Base-by-base conservation (phyloP, 2,329 filamentous ascomycete genomes). In the Fusarium sp. region DNA sequence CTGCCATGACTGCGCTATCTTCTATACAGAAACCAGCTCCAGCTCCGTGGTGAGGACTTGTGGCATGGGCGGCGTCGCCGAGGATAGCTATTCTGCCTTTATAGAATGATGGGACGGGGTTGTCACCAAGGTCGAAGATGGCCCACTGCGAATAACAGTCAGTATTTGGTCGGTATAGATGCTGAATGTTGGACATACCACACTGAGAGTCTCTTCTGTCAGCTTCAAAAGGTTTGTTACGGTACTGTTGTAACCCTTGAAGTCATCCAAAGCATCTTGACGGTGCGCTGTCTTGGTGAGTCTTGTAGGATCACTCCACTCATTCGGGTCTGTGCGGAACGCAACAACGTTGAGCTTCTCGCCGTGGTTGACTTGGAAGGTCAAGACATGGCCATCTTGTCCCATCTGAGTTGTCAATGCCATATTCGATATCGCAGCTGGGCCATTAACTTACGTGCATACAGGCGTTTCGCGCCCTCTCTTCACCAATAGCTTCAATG, bases 11-110 rank as follows among this genome's bases (percentile, higher is more conserved):
- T 4, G 72, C 72, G 44, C 72, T 74, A 64, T 90, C 87, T 70
- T 89, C 87, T 63, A 91, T 86, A 4, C 86, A 87, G 73, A 90
- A 84, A 4, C 87, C 88, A 0, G 87, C 86, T 5, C 89, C 89
- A 3, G 89, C 85, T 0, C 89, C 89, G 45, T 89, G 86, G 42
- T 89, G 86, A 0, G 90, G 90, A 1, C 88, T 87, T 42, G 87
- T 87, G 1, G 89, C 89, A 76, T 92, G 90, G 0, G 90, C 90
- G 0, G 90, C 89, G 74, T 92, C 90, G 19, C 90, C 90, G 2
- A 89, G 78, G 5, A 91, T 82, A 41, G 83, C 84, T 29, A 87
- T 73, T 1, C 84, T 80, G 12, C 82, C 82, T 29, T 81, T 81
- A 72, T 80, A 82, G 46, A 84, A 87, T 16, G 76, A 75, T 3